Percentiles rank a stretch among this genome's conserved stretches.
Evolutionary conservation across 164 flowering plant species (phyloP).

Genomic region (Cinnamomum micranthum): DNA sequence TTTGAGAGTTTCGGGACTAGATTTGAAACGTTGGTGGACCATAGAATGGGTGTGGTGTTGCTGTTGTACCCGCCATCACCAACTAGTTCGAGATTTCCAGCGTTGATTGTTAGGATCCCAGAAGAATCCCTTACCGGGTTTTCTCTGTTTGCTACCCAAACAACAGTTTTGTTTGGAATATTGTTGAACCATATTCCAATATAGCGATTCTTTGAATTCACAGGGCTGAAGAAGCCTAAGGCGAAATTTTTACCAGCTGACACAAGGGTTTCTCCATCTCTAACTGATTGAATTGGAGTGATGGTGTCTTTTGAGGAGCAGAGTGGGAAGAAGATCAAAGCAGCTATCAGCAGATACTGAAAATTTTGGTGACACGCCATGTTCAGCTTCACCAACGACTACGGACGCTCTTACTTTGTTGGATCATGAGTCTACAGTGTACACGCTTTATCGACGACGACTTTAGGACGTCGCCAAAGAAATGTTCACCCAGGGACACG

Average conservation of each 20-base stretch:
- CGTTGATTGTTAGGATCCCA: slow-evolving; percentile 22
- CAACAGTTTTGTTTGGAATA: slow-evolving; percentile 13
- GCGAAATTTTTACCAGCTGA: slow-evolving; percentile 6
- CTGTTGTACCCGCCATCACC: too few species aligned
- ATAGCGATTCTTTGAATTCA: slow-evolving; percentile 8
- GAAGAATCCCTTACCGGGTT: slow-evolving; percentile 36
- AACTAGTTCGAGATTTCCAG: slow-evolving; percentile 23
- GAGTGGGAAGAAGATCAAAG: not conserved
- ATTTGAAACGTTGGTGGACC: not conserved
- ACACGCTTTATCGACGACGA: too few species aligned
- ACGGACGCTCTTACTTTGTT: too few species aligned
- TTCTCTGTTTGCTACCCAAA: slow-evolving; percentile 67
- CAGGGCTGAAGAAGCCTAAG: slow-evolving; percentile 20
- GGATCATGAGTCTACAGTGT: too few species aligned
- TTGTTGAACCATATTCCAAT: slow-evolving; percentile 24
- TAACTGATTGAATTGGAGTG: slow-evolving; percentile 6
- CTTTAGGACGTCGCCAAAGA: too few species aligned
- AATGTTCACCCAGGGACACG: too few species aligned
- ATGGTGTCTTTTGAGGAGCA: slow-evolving; percentile 6
- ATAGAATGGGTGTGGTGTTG: not conserved
- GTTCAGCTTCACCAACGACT: too few species aligned
- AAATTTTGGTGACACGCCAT: too few species aligned
- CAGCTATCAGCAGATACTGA: too few species aligned
- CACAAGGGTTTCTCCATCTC: slow-evolving; percentile 15
- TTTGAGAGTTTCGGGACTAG: not conserved